phyloP scores from a whole-genome alignment of 192 early-diverging fungal genomes.

The Funneliformis geosporum region DNA sequence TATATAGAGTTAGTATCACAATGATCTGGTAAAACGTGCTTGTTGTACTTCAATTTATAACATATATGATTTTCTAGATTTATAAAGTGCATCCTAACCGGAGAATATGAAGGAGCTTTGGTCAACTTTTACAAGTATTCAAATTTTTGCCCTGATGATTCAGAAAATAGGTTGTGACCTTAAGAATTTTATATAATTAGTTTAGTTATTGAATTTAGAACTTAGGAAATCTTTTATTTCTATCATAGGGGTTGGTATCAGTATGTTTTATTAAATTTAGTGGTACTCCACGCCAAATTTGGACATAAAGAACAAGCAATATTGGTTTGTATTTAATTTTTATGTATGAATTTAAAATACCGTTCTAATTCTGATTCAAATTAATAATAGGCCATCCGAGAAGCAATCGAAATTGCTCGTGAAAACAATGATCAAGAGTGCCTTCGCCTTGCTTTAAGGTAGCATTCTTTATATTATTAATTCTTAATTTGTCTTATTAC shows the following conservation, averaged over 20 bases:
- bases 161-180: conserved; percentile 11
- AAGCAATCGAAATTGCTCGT: conserved; percentile 47
- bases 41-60: background rate
- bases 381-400: conserved; percentile 40
- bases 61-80: conserved; percentile 20
- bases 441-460: conserved; percentile 49
- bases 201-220: background rate
- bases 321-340: conserved; percentile 29
- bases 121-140: conserved; percentile 32
- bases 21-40: background rate
- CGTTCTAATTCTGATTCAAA: background rate
- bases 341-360: background rate
- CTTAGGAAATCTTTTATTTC: background rate
- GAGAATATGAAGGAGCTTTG: conserved; percentile 30
- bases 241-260: conserved; percentile 38
- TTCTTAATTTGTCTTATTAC: background rate
- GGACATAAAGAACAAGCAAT: conserved; percentile 46
- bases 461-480: background rate
- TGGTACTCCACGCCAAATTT: conserved; percentile 47
- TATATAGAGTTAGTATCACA: conserved; percentile 33
- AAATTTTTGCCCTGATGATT: conserved; percentile 28
- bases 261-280: conserved; percentile 47
- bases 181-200: background rate
- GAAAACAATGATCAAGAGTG: conserved; percentile 47
- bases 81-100: conserved; percentile 30